Percentiles rank a stretch among this genome's conserved stretches.
Conservation (phyloP, 176 grass and related monocot species). For the Phoenix roebelenii region DNA sequence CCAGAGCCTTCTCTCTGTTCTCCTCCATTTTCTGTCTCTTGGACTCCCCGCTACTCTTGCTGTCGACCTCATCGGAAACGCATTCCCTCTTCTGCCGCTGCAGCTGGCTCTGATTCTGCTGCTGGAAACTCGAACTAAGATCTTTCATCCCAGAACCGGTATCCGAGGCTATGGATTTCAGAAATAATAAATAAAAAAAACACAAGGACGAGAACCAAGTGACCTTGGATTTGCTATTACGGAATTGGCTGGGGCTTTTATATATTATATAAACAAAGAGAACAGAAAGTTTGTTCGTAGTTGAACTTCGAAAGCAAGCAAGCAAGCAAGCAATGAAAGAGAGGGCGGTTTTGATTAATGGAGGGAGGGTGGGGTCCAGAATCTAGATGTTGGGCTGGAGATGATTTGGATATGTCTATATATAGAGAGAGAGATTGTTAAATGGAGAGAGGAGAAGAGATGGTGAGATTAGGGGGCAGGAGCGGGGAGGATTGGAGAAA, state of each 20-base stretch:
- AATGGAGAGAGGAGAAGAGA: constrained; percentile 11
- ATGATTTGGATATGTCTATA: too few relatives aligned
- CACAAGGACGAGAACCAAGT: too few relatives aligned
- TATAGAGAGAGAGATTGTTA: not conserved
- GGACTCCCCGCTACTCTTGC: constrained; percentile 33
- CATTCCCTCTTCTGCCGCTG: constrained; percentile 44
- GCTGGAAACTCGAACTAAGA: not conserved
- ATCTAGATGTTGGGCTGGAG: constrained; percentile 16
- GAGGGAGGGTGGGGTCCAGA: constrained; percentile 9
- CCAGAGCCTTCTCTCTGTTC: constrained; percentile 9
- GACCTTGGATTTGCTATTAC: too few relatives aligned
- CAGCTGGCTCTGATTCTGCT: constrained; percentile 6
- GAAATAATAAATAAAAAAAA: too few relatives aligned
- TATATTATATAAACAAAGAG: not conserved
- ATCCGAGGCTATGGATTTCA: too few relatives aligned
- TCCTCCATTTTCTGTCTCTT: constrained; percentile 28
- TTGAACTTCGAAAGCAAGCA: constrained; percentile 32
- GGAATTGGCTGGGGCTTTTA: too few relatives aligned
- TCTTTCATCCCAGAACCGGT: constrained; percentile 41
- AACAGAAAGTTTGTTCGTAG: not conserved
- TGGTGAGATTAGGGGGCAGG: not conserved
- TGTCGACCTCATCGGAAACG: constrained; percentile 72
- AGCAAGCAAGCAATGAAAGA: constrained; percentile 15
- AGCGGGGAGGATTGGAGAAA: not conserved
- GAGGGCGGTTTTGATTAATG: not conserved